These are phyloP conservation scores for Aspergillus ruber DNA, from an alignment of 2,329 filamentous ascomycete genomes.

Conservation along the genomic window DNA sequence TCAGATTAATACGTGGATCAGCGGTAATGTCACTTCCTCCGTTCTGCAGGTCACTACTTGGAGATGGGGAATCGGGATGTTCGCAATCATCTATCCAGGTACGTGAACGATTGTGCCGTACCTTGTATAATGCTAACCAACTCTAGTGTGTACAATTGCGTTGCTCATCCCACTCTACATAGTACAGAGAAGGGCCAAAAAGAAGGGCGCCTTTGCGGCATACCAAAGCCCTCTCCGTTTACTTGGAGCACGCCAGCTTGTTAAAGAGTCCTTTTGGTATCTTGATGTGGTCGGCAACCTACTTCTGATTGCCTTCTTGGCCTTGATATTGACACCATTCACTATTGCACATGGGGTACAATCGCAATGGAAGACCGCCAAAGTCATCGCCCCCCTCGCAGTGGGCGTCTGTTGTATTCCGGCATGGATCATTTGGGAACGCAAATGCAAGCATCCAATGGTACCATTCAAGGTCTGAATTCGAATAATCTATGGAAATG, in stretches of 20 bases:
- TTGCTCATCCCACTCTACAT: slow-evolving; percentile 48
- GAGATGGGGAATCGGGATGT: slow-evolving; percentile 62
- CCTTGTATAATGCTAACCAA: background rate
- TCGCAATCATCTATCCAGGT: slow-evolving; percentile 53
- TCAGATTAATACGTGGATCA: slow-evolving; percentile 57
- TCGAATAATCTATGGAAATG: background rate
- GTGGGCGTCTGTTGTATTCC: slow-evolving; percentile 47
- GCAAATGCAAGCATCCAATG: slow-evolving; percentile 45
- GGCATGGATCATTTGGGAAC: slow-evolving; percentile 51
- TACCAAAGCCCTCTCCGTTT: slow-evolving; percentile 42
- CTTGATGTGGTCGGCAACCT: slow-evolving; percentile 50
- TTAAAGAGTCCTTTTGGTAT: slow-evolving; percentile 48
- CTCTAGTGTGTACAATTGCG: slow-evolving; percentile 45
- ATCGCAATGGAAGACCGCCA: slow-evolving; percentile 46
- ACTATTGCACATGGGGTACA: slow-evolving; percentile 49
- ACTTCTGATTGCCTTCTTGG: slow-evolving; percentile 47
- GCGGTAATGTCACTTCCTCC: slow-evolving; percentile 49
- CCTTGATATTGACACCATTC: slow-evolving; percentile 51
- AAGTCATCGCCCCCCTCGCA: slow-evolving; percentile 47
- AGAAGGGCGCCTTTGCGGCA: slow-evolving; percentile 42
- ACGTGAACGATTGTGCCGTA: background rate
- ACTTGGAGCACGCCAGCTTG: slow-evolving; percentile 33
- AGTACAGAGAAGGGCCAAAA: slow-evolving; percentile 49
- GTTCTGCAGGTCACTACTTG: slow-evolving; percentile 49
- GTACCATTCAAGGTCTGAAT: slow-evolving; percentile 48